These are phyloP conservation scores for Exutisphaerella laricina DNA, from an alignment of 2,329 filamentous ascomycete species.

Conservation along the genomic window DNA sequence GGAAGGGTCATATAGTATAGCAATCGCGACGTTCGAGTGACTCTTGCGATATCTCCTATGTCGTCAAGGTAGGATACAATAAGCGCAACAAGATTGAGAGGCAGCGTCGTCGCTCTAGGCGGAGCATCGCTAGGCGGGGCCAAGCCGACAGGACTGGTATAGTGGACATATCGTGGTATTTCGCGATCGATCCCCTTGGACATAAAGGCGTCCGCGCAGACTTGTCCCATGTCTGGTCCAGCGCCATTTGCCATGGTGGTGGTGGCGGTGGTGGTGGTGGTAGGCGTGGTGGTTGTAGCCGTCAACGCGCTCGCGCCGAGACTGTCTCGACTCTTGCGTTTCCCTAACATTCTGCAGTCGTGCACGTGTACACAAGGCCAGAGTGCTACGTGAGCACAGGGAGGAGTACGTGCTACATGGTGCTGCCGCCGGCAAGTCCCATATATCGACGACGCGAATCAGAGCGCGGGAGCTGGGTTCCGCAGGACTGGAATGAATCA, in stretches of 20 bases:
- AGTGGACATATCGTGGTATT: conserved; percentile 26
- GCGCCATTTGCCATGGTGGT: too few species aligned
- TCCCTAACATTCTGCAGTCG: conserved; percentile 7
- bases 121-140: conserved; percentile 9
- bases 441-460: too few species aligned
- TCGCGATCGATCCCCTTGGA: conserved; percentile 5
- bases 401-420: not conserved
- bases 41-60: conserved; percentile 52
- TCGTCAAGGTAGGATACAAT: conserved; percentile 56
- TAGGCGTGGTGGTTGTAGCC: not conserved
- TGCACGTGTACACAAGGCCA: not conserved
- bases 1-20: conserved; percentile 61
- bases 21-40: conserved; percentile 56
- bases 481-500: too few species aligned
- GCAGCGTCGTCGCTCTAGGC: conserved; percentile 35
- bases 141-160: conserved; percentile 25
- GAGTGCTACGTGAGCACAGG: too few species aligned
- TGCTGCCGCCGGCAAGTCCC: not conserved
- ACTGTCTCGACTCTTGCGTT: conserved; percentile 2
- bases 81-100: conserved; percentile 53
- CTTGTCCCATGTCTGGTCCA: conserved; percentile 6
- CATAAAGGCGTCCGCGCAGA: conserved; percentile 8
- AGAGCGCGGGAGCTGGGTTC: not conserved
- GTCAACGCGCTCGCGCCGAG: too few species aligned
- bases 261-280: not conserved